Evolutionary conservation across 768 basidiomycete genomes (phyloP).

Genomic region (Hebeloma cylindrosporum): DNA sequence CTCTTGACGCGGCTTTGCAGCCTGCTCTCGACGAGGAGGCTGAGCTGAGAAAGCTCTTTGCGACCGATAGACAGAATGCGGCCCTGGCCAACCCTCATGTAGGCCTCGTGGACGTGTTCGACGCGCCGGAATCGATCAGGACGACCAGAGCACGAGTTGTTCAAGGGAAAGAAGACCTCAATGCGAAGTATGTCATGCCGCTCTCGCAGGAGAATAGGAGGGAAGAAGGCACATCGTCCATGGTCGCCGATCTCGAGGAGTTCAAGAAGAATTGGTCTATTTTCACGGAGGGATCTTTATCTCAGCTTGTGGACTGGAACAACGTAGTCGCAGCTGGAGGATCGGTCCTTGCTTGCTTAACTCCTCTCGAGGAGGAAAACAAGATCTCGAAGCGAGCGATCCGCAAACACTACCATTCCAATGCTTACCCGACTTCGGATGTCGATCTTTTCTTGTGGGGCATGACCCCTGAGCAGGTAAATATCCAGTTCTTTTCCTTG

Average conservation of each 20-base stretch:
- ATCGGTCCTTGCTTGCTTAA: slow-evolving; percentile 55
- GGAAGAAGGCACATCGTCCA: slow-evolving; percentile 48
- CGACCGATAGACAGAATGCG: slow-evolving; percentile 46
- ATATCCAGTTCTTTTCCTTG: slow-evolving; percentile 6
- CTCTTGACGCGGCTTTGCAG: slow-evolving; percentile 46
- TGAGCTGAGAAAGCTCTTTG: slow-evolving; percentile 54
- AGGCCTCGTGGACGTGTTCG: slow-evolving; percentile 61
- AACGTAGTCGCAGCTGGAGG: slow-evolving; percentile 66
- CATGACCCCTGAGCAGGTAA: slow-evolving; percentile 51
- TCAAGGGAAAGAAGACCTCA: slow-evolving; percentile 42
- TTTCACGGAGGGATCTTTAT: slow-evolving; percentile 62
- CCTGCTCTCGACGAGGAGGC: slow-evolving; percentile 59
- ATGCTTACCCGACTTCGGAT: slow-evolving; percentile 59
- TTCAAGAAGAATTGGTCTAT: slow-evolving; percentile 66
- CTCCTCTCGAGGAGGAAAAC: slow-evolving; percentile 47
- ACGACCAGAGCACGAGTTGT: slow-evolving; percentile 52
- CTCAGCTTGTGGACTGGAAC: slow-evolving; percentile 59
- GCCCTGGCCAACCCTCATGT: slow-evolving; percentile 50
- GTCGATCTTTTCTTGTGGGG: slow-evolving; percentile 66
- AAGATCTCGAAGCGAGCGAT: slow-evolving; percentile 55
- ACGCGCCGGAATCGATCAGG: slow-evolving; percentile 43
- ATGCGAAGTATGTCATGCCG: slow-evolving; percentile 54
- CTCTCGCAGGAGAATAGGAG: slow-evolving; percentile 44
- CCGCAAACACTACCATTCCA: slow-evolving; percentile 56
- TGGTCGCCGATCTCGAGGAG: slow-evolving; percentile 50